Base-by-base conservation (phyloP, 73 alveolate genomes). In the Paramecium primaurelia region DNA sequence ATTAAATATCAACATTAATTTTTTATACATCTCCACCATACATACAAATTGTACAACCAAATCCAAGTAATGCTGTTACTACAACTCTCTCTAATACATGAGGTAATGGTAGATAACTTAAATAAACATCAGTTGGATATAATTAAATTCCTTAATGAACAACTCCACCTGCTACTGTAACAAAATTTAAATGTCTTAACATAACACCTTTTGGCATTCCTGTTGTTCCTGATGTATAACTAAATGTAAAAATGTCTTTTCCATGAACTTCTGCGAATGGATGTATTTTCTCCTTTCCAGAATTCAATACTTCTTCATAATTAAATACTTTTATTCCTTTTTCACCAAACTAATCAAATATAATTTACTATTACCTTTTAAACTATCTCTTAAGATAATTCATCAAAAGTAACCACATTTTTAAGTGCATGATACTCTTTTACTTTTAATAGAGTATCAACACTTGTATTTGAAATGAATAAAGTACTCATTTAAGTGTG, bases 221-320 rank as follows among this genome's bases (percentile, higher is more conserved):
- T 40, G 99, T 97, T 0, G 99, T 97, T n/a, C 99, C 99, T 85
- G 96, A 86, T 30, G 99, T 97, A 71, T 96, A 97, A 83, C 97
- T 75, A 84, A 86, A 92, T 36, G 93, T 86, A 40, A 95, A 37
- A 14, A 89, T 71, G 26, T 89, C 94, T 28, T 89, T 88, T 22
- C 86, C 92, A 37, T 45, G 12, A 11, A 59, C 77, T 26, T 69
- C 47, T 2, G 94, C 85, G 28, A 59, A 44, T 45, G 68, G 71
- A 10, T 73, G 83, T 1, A 26, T 25, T 28, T n/a, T 80, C 38
- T 28, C 83, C 30, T 89, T 47, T 11, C 85, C 88, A 44, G 90
- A 49, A 45, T 58, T 54, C 22, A 71, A 14, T 5, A 89, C 86
- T 40, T 89, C 94, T 42, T 45, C 58, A 83, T 42, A 89, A 14